Conservation (phyloP, 768 basidiomycete genomes). For the Panus rudis region DNA sequence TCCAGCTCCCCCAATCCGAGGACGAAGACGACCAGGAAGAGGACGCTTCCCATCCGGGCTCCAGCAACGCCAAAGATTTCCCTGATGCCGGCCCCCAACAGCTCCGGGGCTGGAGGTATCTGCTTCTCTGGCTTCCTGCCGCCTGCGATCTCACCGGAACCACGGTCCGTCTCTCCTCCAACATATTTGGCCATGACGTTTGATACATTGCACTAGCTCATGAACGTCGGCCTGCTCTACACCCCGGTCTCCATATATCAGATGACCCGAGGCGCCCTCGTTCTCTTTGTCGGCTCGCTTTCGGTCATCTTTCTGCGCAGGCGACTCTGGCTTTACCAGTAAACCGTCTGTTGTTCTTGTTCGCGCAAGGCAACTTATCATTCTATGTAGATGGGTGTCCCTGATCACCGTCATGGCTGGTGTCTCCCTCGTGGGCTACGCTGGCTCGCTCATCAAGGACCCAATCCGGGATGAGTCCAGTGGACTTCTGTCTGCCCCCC, state of each 20-base stretch:
- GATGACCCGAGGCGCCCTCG: constrained; percentile 90
- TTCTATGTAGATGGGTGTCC: constrained; percentile 68
- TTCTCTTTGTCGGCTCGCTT: constrained; percentile 88
- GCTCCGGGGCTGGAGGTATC: constrained; percentile 60
- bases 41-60: constrained; percentile 23
- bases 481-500: constrained; percentile 25
- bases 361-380: constrained; percentile 2
- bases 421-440: constrained; percentile 78
- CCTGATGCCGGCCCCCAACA: constrained; percentile 27
- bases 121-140: constrained; percentile 85
- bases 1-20: constrained; percentile 42
- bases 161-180: constrained; percentile 48
- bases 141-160: constrained; percentile 87
- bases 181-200: constrained; percentile 1
- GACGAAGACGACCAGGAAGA: constrained; percentile 39
- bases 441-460: constrained; percentile 83
- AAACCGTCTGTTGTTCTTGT: constrained; percentile 11
- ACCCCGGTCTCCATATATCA: constrained; percentile 97
- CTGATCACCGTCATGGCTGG: constrained; percentile 84
- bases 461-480: constrained; percentile 41
- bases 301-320: constrained; percentile 88
- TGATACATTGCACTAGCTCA: constrained; percentile 43
- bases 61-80: constrained; percentile 14
- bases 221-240: constrained; percentile 94
- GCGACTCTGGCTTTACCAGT: constrained; percentile 85